phyloP scores from a whole-genome alignment of 805 yeast species.

The Candida anglica region DNA sequence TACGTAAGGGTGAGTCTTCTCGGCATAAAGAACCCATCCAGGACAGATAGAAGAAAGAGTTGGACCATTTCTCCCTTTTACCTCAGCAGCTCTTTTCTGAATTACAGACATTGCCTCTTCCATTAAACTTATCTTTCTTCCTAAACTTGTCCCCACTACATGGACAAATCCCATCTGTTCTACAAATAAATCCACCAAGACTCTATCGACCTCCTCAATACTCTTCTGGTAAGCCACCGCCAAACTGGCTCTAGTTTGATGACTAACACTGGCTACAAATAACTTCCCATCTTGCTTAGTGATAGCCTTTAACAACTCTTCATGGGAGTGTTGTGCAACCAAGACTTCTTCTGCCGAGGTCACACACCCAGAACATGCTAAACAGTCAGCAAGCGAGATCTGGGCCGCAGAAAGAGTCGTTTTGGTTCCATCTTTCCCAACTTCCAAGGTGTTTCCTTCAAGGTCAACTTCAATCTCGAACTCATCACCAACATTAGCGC shows the following conservation, averaged over 20 bases:
- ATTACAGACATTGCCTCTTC: slow-evolving; percentile 41
- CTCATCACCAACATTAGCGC: too few species aligned
- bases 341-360: slow-evolving; percentile 96
- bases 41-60: slow-evolving; percentile 79
- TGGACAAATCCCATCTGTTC: slow-evolving; percentile 63
- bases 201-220: slow-evolving; percentile 56
- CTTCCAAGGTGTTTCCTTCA: slow-evolving; percentile 63
- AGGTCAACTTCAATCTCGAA: slow-evolving; percentile 57
- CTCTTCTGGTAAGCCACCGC: slow-evolving; percentile 60
- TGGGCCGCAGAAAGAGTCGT: slow-evolving; percentile 70
- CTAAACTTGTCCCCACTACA: slow-evolving; percentile 82
- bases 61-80: slow-evolving; percentile 34
- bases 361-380: slow-evolving; percentile 96
- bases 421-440: slow-evolving; percentile 53
- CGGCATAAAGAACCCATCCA: slow-evolving; percentile 95
- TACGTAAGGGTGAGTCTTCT: slow-evolving; percentile 88
- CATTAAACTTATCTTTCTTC: slow-evolving; percentile 62
- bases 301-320: slow-evolving; percentile 61
- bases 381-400: slow-evolving; percentile 85
- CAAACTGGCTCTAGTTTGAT: slow-evolving; percentile 80
- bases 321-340: slow-evolving; percentile 86
- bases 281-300: slow-evolving; percentile 26
- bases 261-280: slow-evolving; percentile 77
- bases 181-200: slow-evolving; percentile 55
- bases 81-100: slow-evolving; percentile 29